Base-by-base conservation (phyloP, 2,329 filamentous ascomycete genomes). In the Aspergillus viridinutans region DNA sequence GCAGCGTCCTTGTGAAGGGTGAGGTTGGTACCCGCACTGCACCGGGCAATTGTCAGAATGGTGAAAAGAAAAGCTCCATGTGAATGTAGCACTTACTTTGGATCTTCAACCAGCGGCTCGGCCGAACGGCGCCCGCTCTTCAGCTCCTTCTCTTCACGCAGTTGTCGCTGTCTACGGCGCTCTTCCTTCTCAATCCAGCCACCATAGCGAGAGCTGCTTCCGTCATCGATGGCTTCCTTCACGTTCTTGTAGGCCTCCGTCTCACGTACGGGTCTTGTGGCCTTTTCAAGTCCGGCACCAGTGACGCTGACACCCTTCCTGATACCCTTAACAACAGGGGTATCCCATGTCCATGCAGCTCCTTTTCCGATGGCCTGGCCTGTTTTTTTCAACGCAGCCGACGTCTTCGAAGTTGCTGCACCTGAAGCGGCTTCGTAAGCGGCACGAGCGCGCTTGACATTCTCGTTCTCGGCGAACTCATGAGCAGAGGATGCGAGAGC, bases 131-230 rank as follows among this genome's bases (percentile, higher is more conserved):
- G 65, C 72, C 83, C 75, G 71, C 77, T 64, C 72, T 80, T 75
- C 75, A 80, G 77, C 63, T 86, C 80, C 71, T 88, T 83, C 58
- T 81, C 71, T 69, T 92, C 88, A 58, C 89, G 81, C 55, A 85
- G 76, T 70, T 96, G 90, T 69, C 92, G 84, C 69, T 85, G 86
- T 74, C 85, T 90, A 68, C 86, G 85, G 55, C 94, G 86, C 80
- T 99, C 94, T 71, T 97, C 94, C 76, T 96, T 96, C 73, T 99
- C 94, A 12, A 92, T 82, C 92, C 93, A 99, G 20, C 94, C 94
- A 70, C 94, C 94, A 65, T 99, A 99, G 67, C 92, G 84, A 42
- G 92, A 96, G 67, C 92, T 96, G 76, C 92, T 96, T 28, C 94
- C 94, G 74, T 99, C 94, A 68, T 99, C 94, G 62, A 99, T 96